phyloP scores from a whole-genome alignment of 257 asterid genomes.

The Hygrophila difformis region DNA sequence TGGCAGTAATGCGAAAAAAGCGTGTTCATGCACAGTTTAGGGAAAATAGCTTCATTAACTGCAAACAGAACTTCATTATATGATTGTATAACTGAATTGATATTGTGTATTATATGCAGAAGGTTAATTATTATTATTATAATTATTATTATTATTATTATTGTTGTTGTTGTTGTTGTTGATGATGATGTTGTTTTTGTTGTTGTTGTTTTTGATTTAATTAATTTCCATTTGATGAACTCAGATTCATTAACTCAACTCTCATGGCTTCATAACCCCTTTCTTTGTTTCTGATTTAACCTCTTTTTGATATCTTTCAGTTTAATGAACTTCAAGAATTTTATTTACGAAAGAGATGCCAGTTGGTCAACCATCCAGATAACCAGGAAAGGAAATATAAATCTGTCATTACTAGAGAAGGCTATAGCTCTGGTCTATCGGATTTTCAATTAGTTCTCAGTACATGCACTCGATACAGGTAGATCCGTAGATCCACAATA shows the following conservation, averaged over 20 bases:
- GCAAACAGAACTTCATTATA: neutral
- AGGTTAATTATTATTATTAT: too few relatives aligned
- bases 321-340: conserved; percentile 81
- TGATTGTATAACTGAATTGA: neutral
- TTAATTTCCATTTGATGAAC: neutral
- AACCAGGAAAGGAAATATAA: conserved; percentile 34
- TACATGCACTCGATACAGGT: conserved; percentile 82
- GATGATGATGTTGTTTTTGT: too few relatives aligned
- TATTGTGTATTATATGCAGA: too few relatives aligned
- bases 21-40: conserved; percentile 77
- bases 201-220: too few relatives aligned
- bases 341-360: conserved; percentile 76
- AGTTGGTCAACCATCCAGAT: conserved; percentile 27
- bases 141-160: too few relatives aligned
- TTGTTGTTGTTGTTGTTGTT: too few relatives aligned
- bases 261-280: neutral
- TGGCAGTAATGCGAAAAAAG: conserved; percentile 58
- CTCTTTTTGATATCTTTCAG: conserved; percentile 38
- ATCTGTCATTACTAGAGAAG: conserved; percentile 40
- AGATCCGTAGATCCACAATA: conserved; percentile 5
- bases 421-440: conserved; percentile 59
- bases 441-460: conserved; percentile 79
- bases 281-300: neutral
- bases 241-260: neutral
- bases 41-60: conserved; percentile 2